Evolutionary conservation across 1,284 basidiomycete species (phyloP).

Genomic region (Ceratobasidium sp.): DNA sequence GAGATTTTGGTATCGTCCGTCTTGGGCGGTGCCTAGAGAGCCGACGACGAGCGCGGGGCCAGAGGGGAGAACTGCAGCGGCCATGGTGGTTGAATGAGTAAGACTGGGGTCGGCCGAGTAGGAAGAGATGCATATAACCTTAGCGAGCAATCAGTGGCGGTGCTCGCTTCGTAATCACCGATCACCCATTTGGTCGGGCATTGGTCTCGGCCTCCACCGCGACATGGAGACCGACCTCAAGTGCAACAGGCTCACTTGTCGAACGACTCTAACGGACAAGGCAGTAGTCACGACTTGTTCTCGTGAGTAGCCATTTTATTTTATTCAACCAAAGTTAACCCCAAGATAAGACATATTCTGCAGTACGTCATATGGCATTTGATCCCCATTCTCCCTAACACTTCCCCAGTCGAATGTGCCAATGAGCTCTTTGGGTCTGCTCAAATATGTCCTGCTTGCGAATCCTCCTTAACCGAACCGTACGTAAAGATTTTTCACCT

Average conservation of each 20-base stretch:
- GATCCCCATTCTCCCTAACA: conserved; percentile 35
- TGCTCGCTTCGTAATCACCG: not conserved
- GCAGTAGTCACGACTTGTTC: conserved; percentile 69
- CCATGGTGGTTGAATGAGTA: conserved; percentile 45
- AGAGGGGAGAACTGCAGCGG: conserved; percentile 55
- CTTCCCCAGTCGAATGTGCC: conserved; percentile 78
- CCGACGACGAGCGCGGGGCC: conserved; percentile 75
- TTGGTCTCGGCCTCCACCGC: no score
- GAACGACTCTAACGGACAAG: conserved; percentile 74
- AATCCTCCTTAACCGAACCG: conserved; percentile 83
- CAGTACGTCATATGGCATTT: conserved; percentile 61
- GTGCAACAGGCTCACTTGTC: conserved; percentile 74
- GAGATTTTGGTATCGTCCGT: conserved; percentile 79
- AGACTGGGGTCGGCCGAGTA: conserved; percentile 25
- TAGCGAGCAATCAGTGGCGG: conserved; percentile 16
- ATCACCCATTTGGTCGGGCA: not conserved
- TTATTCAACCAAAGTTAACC: not conserved
- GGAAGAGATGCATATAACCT: not conserved
- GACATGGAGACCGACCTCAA: conserved; percentile 68
- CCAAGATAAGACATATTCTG: conserved; percentile 87
- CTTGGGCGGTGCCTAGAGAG: conserved; percentile 77
- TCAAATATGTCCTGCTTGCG: conserved; percentile 85
- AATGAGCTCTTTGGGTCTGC: conserved; percentile 83
- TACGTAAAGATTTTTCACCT: conserved; percentile 55
- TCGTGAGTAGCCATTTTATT: conserved; percentile 19